Evolutionary conservation across 2,329 filamentous ascomycete species (phyloP).

Genomic region (Bipolaris sorokiniana): DNA sequence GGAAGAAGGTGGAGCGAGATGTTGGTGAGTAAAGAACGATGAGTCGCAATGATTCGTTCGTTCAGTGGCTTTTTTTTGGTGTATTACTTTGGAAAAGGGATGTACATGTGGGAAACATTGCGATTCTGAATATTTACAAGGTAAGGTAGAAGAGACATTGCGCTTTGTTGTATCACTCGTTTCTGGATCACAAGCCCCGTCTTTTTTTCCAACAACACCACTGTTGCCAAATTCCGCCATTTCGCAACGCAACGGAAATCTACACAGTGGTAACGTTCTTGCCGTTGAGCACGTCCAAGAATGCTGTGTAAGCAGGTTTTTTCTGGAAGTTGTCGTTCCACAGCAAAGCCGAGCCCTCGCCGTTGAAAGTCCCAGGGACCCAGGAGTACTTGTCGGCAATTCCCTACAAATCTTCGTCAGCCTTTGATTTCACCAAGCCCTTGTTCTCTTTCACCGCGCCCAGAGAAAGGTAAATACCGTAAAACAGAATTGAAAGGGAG

Average conservation of each 20-base stretch:
- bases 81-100: neutral
- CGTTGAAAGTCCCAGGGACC: conserved; percentile 45
- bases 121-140: no score
- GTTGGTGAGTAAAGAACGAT: neutral
- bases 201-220: no score
- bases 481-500: no score
- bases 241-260: neutral
- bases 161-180: neutral
- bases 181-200: no score
- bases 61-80: no score
- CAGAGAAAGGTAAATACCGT: neutral
- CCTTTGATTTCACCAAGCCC: no score
- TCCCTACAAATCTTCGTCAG: conserved; percentile 20
- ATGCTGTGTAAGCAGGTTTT: conserved; percentile 42
- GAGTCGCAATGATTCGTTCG: no score
- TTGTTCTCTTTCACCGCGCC: no score
- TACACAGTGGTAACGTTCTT: conserved; percentile 12
- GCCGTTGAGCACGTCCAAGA: conserved; percentile 31
- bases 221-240: no score
- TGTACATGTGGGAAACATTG: no score
- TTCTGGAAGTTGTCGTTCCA: conserved; percentile 40
- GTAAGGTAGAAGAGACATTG: neutral
- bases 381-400: conserved; percentile 47
- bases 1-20: neutral
- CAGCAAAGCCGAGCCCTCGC: conserved; percentile 44